These are phyloP conservation scores for Fusarium multiceps DNA, from an alignment of 2,329 filamentous ascomycete genomes.

Conservation along the genomic window DNA sequence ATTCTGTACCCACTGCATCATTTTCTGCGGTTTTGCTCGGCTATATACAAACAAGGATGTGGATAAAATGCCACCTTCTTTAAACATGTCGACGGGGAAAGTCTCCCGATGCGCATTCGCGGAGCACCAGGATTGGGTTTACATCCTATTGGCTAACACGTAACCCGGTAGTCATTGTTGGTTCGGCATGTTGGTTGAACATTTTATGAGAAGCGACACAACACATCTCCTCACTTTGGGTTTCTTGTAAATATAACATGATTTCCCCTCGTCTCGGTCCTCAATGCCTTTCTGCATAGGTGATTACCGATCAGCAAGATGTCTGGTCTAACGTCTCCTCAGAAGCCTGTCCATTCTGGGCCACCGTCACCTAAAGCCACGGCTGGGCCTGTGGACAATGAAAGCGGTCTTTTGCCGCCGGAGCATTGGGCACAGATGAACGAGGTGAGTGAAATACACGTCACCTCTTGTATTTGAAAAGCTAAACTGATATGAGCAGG, in stretches of 20 bases:
- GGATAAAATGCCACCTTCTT: background rate
- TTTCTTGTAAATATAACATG: background rate
- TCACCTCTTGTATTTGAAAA: background rate
- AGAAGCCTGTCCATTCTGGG: accelerated
- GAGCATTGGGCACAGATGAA: background rate
- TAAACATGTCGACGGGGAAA: background rate
- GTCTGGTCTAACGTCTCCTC: background rate
- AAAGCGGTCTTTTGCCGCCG: background rate
- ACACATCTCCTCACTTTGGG: background rate
- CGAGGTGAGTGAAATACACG: background rate
- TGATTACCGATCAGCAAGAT: background rate
- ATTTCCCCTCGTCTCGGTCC: no score
- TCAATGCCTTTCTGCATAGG: accelerated
- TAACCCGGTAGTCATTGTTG: background rate
- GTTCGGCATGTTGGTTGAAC: background rate
- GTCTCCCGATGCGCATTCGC: background rate
- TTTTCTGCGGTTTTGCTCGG: no score
- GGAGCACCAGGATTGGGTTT: background rate
- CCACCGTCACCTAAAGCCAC: accelerated
- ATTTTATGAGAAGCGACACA: background rate
- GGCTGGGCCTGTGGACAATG: accelerated
- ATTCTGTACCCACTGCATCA: no score
- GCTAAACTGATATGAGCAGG: background rate
- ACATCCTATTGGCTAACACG: background rate
- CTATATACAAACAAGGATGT: background rate